Evolutionary conservation across 1,284 basidiomycete genomes (phyloP).

Genomic region (Moesziomyces antarcticus): DNA sequence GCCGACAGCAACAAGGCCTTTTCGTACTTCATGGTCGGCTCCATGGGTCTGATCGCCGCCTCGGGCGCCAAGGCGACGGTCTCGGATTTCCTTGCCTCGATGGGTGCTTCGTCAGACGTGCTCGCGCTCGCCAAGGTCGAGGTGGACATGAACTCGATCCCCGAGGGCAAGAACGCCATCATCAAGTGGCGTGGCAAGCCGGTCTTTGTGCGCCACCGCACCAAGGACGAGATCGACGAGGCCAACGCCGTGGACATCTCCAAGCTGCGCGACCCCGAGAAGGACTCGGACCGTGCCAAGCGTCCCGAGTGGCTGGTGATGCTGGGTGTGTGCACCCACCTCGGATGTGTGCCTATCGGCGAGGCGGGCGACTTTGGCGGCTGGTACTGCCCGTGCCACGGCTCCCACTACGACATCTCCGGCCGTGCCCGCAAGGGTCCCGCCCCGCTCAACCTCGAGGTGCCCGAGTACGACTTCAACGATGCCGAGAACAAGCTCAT

Average conservation of each 20-base stretch:
- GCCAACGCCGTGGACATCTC: conserved; percentile 87
- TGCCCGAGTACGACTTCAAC: conserved; percentile 70
- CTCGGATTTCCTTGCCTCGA: conserved; percentile 92
- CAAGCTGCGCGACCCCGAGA: conserved; percentile 88
- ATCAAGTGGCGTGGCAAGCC: conserved; percentile 95
- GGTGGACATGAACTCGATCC: conserved; percentile 88
- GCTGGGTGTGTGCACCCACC: conserved; percentile 87
- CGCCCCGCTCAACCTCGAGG: conserved; percentile 86
- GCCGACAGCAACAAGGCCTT: conserved; percentile 82
- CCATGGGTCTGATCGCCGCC: conserved; percentile 91
- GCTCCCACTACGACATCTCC: conserved; percentile 95
- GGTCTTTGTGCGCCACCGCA: conserved; percentile 98
- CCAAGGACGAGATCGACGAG: conserved; percentile 90
- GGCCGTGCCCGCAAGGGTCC: conserved; percentile 92
- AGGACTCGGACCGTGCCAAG: conserved; percentile 87
- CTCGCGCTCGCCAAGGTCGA: conserved; percentile 98
- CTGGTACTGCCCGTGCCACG: conserved; percentile 80
- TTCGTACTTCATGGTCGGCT: conserved; percentile 97
- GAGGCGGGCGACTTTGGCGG: conserved; percentile 96
- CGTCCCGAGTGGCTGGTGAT: conserved; percentile 87
- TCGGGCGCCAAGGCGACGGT: conserved; percentile 93
- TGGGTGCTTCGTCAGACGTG: conserved; percentile 97
- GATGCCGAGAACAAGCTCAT: conserved; percentile 75
- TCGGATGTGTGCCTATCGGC: conserved; percentile 96
- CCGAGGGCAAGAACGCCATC: conserved; percentile 83